Percentiles rank a stretch among this genome's conserved stretches.
Conservation (phyloP, 495 filamentous ascomycete genomes). For the Penicillium subrubescens region DNA sequence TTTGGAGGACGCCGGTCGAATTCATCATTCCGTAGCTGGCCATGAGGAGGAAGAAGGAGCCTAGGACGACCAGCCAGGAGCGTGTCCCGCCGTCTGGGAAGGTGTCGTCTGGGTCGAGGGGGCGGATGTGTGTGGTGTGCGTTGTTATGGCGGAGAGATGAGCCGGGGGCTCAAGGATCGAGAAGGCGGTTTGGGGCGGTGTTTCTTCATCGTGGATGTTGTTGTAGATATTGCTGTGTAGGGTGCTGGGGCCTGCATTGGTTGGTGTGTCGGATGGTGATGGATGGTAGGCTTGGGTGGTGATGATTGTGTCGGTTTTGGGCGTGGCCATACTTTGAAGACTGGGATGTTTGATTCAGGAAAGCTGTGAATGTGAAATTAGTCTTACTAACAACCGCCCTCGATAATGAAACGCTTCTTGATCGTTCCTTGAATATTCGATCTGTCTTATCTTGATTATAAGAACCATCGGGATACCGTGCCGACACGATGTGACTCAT, state of each 20-base stretch:
- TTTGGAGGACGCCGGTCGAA: constrained; percentile 63
- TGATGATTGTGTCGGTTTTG: not conserved
- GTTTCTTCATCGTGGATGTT: constrained; percentile 4
- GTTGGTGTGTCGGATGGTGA: not conserved
- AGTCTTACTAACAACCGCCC: not conserved
- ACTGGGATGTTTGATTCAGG: not conserved
- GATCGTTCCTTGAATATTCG: not conserved
- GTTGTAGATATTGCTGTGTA: not conserved
- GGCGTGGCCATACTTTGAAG: not conserved
- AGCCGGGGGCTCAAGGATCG: constrained; percentile 26
- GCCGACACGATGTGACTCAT: not conserved
- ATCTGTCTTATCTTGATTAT: not conserved
- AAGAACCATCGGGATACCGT: not conserved
- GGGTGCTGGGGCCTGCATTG: not conserved
- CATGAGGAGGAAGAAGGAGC: constrained; percentile 63
- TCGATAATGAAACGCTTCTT: not conserved
- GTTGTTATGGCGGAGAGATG: constrained; percentile 24
- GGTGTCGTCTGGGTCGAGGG: constrained; percentile 22
- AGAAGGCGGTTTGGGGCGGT: constrained; percentile 22
- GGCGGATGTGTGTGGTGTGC: constrained; percentile 22
- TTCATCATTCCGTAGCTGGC: constrained; percentile 65
- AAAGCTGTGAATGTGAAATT: not conserved
- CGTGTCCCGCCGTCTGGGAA: constrained; percentile 64
- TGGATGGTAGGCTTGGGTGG: not conserved
- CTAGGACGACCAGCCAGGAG: constrained; percentile 66